These are phyloP conservation scores for Roridomyces roridus DNA, from an alignment of 768 basidiomycete species.

Conservation along the genomic window DNA sequence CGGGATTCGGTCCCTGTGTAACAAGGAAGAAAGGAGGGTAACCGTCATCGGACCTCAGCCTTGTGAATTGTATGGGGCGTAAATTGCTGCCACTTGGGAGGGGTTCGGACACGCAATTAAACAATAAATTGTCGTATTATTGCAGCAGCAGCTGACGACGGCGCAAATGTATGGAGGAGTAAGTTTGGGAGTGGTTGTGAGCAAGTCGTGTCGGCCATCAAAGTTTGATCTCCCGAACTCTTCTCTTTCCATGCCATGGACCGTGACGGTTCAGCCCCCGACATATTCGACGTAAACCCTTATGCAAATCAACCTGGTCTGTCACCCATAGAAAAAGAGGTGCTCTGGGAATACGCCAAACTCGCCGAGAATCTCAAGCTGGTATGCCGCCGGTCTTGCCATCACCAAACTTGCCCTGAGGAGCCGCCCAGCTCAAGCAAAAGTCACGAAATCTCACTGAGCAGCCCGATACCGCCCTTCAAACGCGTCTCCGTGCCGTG, in stretches of 20 bases:
- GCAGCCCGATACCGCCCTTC: constrained; percentile 77
- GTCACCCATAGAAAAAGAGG: constrained; percentile 72
- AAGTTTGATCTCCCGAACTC: too few species aligned
- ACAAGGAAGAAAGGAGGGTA: too few species aligned
- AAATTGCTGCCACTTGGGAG: too few species aligned
- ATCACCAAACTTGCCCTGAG: background rate
- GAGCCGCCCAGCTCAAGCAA: constrained; percentile 58
- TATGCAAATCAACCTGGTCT: constrained; percentile 76
- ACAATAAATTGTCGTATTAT: too few species aligned
- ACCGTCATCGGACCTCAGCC: too few species aligned
- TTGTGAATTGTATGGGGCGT: too few species aligned
- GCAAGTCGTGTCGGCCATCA: too few species aligned
- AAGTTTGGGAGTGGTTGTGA: too few species aligned
- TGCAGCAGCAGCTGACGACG: too few species aligned
- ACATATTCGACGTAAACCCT: constrained; percentile 67
- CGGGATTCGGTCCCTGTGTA: too few species aligned
- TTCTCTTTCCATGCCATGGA: background rate
- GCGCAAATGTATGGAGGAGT: too few species aligned
- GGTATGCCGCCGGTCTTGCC: constrained; percentile 56
- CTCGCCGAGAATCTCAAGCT: constrained; percentile 80
- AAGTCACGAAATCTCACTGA: constrained; percentile 75
- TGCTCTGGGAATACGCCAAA: constrained; percentile 94
- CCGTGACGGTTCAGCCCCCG: constrained; percentile 36
- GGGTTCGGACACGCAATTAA: too few species aligned
- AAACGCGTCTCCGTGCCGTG: constrained; percentile 77